Percentiles rank a stretch among this genome's conserved stretches.
phyloP scores from a whole-genome alignment of 805 yeast species.

The Saturnispora bothae region DNA sequence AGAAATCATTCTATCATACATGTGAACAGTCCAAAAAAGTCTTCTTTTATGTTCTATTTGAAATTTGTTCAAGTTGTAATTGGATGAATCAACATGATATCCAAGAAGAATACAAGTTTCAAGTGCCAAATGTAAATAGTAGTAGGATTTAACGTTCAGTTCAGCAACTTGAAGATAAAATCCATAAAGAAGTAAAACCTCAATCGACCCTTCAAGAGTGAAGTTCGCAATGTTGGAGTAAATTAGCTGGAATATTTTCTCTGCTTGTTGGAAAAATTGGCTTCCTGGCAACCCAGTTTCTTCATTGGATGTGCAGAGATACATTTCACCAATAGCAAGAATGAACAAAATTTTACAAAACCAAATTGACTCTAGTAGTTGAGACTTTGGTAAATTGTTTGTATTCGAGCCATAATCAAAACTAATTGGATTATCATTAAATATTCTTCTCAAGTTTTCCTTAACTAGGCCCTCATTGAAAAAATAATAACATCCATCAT shows the following conservation, averaged over 20 bases:
- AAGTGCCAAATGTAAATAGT: conserved; percentile 68
- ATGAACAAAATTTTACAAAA: conserved; percentile 64
- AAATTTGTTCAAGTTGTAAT: conserved; percentile 41
- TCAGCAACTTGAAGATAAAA: conserved; percentile 78
- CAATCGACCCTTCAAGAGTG: conserved; percentile 72
- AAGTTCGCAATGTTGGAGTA: conserved; percentile 71
- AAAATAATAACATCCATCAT: conserved; percentile 77
- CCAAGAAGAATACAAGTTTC: conserved; percentile 66
- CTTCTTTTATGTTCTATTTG: conserved; percentile 41
- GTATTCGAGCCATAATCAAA: conserved; percentile 22
- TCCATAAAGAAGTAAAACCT: conserved; percentile 63
- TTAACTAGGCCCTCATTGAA: conserved; percentile 76
- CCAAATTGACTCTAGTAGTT: conserved; percentile 65
- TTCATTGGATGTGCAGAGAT: conserved; percentile 55
- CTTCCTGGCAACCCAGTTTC: conserved; percentile 58
- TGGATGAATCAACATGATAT: conserved; percentile 74
- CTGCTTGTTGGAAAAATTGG: conserved; percentile 67
- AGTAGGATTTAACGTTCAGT: conserved; percentile 71
- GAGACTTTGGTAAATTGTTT: conserved; percentile 22
- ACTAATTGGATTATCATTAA: conserved; percentile 34
- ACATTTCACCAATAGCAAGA: conserved; percentile 77
- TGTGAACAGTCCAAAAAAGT: conserved; percentile 32
- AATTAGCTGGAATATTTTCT: conserved; percentile 66
- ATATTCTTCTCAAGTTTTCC: conserved; percentile 51
- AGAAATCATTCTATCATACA: conserved; percentile 57